These are phyloP conservation scores for Candida gorgasii DNA, from an alignment of 805 yeast species.

Conservation along the genomic window DNA sequence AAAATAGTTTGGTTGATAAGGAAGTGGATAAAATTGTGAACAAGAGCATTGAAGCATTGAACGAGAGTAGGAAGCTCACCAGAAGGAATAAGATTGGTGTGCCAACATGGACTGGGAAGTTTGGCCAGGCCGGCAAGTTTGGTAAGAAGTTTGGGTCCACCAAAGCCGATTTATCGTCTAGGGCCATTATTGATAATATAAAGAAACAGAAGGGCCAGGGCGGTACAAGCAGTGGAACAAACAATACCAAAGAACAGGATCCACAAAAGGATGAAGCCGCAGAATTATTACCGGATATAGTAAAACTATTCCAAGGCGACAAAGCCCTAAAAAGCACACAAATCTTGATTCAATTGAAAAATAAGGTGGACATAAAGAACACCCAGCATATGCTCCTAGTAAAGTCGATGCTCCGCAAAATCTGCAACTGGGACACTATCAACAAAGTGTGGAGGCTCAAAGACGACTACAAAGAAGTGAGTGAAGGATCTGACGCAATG, in stretches of 20 bases:
- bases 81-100: constrained; percentile 58
- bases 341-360: constrained; percentile 11
- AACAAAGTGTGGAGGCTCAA: constrained; percentile 67
- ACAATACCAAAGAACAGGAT: background rate
- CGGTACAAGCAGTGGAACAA: too few relatives aligned
- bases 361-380: constrained; percentile 19
- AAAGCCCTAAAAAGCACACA: constrained; percentile 10
- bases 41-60: constrained; percentile 55
- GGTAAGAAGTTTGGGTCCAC: constrained; percentile 21
- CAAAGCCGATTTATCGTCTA: constrained; percentile 36
- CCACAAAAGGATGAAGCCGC: background rate
- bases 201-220: constrained; percentile 23
- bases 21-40: constrained; percentile 61
- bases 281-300: constrained; percentile 10
- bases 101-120: constrained; percentile 96
- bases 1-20: constrained; percentile 53
- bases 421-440: constrained; percentile 66
- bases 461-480: constrained; percentile 5
- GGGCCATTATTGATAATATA: constrained; percentile 9
- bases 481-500: constrained; percentile 7
- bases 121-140: constrained; percentile 75
- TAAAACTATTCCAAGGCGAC: background rate
- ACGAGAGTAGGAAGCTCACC: constrained; percentile 59
- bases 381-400: constrained; percentile 60
- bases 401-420: constrained; percentile 65